phyloP scores from a whole-genome alignment of 2,329 filamentous ascomycete genomes.

The Fusarium poae region DNA sequence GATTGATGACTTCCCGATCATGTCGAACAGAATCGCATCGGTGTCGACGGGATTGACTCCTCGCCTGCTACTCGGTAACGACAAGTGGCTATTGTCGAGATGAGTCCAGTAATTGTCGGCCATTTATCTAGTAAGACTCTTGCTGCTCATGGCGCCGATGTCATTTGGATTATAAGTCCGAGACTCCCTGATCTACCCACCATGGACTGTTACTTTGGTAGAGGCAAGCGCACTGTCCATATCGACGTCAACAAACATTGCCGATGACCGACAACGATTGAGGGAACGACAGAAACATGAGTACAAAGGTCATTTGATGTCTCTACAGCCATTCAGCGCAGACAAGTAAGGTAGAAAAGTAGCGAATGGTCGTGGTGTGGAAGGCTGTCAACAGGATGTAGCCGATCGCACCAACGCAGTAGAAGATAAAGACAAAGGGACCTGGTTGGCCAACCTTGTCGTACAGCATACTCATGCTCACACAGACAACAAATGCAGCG shows the following conservation, averaged over 20 bases:
- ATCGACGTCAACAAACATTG: background rate
- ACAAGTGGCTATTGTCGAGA: slow-evolving; percentile 6
- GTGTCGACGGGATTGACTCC: background rate
- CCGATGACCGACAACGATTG: background rate
- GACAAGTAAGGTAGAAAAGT: slow-evolving; percentile 62
- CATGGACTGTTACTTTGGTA: background rate
- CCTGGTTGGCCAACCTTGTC: background rate
- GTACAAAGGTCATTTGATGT: no score
- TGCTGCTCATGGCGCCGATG: slow-evolving; percentile 4
- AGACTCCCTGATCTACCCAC: background rate
- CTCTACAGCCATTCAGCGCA: slow-evolving; percentile 47
- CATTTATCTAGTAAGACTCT: background rate
- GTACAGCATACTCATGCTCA: background rate
- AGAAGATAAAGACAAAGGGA: background rate
- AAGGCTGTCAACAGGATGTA: background rate
- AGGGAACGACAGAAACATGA: background rate
- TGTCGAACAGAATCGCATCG: background rate
- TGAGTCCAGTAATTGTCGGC: slow-evolving; percentile 4
- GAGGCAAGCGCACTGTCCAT: background rate
- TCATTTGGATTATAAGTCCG: background rate
- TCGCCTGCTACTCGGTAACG: background rate
- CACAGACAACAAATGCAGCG: background rate
- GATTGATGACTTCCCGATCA: background rate
- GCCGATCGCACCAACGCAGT: background rate
- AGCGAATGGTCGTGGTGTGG: slow-evolving; percentile 67